A percentile compares a stretch with the other conserved stretches of the same genome.
Conservation (phyloP, 441 rosid species). For the Biscutella laevigata region DNA sequence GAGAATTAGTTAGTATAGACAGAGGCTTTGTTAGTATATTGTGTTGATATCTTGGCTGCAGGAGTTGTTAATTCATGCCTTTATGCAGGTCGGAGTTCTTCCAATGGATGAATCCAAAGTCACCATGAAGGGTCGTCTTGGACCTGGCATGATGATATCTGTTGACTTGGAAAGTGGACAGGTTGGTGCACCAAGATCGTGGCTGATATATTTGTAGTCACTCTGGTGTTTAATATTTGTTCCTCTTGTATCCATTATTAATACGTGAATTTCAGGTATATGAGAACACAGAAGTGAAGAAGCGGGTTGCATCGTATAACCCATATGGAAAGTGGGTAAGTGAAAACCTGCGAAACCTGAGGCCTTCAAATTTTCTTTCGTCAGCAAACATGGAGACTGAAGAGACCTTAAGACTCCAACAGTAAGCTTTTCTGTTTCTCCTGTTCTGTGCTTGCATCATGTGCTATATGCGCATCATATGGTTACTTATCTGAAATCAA, state of each 20-base stretch:
- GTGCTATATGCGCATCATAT: neutral
- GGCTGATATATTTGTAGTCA: constrained; percentile 12
- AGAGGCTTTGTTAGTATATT: neutral
- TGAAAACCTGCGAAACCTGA: constrained; percentile 73
- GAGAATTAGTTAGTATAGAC: neutral
- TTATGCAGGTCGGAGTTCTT: constrained; percentile 84
- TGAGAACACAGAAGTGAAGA: constrained; percentile 95
- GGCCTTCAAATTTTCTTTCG: constrained; percentile 58
- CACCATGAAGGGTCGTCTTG: constrained; percentile 87
- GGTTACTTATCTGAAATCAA: neutral
- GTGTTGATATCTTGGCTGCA: neutral
- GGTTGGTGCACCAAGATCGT: constrained; percentile 47
- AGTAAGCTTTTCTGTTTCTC: constrained; percentile 51
- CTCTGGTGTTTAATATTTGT: neutral
- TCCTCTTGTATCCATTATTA: neutral
- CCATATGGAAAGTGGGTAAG: constrained; percentile 92
- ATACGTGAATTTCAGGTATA: constrained; percentile 55
- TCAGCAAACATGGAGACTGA: constrained; percentile 72
- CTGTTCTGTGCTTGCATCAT: constrained; percentile 8
- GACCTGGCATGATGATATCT: constrained; percentile 99
- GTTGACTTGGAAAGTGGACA: constrained; percentile 87
- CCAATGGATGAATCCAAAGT: constrained; percentile 97
- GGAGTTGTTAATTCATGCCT: constrained; percentile 16
- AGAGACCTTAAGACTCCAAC: constrained; percentile 71
- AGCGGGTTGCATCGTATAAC: constrained; percentile 70